These are phyloP conservation scores for Lepidium africanum DNA, from an alignment of 345 rosid genomes.

Conservation along the genomic window DNA sequence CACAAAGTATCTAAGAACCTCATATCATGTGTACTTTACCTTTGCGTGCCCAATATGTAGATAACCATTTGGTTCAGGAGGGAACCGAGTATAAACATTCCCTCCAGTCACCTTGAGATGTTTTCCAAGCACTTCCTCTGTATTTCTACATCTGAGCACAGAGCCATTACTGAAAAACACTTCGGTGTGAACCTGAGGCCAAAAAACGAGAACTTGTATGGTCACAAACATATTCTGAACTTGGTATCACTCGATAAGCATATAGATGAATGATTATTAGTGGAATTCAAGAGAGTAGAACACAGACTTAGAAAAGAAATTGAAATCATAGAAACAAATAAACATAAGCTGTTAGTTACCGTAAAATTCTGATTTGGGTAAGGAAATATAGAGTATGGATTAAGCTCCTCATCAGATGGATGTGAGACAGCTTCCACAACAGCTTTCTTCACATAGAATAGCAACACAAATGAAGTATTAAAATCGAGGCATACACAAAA, in stretches of 20 bases:
- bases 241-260: not conserved
- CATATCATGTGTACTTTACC: slow-evolving; percentile 35
- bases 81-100: slow-evolving; percentile 73
- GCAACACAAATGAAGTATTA: too few species aligned
- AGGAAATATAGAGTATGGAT: slow-evolving; percentile 78
- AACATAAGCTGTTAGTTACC: slow-evolving; percentile 29
- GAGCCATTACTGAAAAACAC: slow-evolving; percentile 62
- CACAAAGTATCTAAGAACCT: not conserved
- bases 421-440: too few species aligned
- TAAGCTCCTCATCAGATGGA: slow-evolving; percentile 74
- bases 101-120: slow-evolving; percentile 68
- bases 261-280: not conserved
- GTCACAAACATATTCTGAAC: not conserved
- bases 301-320: not conserved
- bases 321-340: not conserved
- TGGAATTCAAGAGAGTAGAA: not conserved
- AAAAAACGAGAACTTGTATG: too few species aligned
- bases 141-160: slow-evolving; percentile 72
- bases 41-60: slow-evolving; percentile 95
- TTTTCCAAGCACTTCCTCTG: slow-evolving; percentile 64
- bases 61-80: slow-evolving; percentile 98
- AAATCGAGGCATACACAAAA: too few species aligned
- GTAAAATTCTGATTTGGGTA: slow-evolving; percentile 67
- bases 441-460: too few species aligned
- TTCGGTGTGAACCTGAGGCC: slow-evolving; percentile 71